phyloP scores from a whole-genome alignment of 495 filamentous ascomycete genomes.

The Evansstolkia leycettana region DNA sequence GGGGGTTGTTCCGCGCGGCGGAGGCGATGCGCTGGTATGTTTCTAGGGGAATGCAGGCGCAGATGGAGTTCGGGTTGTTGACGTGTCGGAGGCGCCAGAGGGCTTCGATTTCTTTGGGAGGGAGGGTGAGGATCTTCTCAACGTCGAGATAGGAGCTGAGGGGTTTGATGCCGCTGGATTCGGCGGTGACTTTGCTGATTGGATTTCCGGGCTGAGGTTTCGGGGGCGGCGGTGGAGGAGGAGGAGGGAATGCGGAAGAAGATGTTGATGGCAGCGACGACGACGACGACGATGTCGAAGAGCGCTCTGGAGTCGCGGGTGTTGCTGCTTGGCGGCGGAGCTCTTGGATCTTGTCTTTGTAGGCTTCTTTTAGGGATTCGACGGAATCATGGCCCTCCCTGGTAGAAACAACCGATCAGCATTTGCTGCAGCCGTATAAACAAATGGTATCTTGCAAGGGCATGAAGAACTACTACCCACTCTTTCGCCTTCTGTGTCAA shows the following conservation, averaged over 20 bases:
- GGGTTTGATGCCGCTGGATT: slow-evolving; percentile 57
- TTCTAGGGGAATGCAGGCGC: slow-evolving; percentile 60
- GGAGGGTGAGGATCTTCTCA: slow-evolving; percentile 57
- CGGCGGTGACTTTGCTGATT: no score
- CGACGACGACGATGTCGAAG: no score
- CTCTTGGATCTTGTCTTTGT: slow-evolving; percentile 66
- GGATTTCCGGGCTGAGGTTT: slow-evolving; percentile 18
- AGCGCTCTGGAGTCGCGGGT: slow-evolving; percentile 37
- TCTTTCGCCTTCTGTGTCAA: slow-evolving; percentile 71
- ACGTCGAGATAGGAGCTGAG: slow-evolving; percentile 77
- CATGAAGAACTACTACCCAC: slow-evolving; percentile 37
- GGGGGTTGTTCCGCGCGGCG: slow-evolving; percentile 61
- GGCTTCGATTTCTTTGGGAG: slow-evolving; percentile 68
- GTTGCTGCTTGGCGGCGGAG: slow-evolving; percentile 51
- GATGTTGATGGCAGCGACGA: slow-evolving; percentile 11
- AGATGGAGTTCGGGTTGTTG: slow-evolving; percentile 53
- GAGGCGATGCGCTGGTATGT: slow-evolving; percentile 57
- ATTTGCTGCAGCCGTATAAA: no score
- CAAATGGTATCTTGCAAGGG: no score
- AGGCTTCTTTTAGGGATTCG: slow-evolving; percentile 66
- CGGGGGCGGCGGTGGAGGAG: slow-evolving; percentile 16
- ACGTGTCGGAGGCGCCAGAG: slow-evolving; percentile 90
- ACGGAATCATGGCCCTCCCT: slow-evolving; percentile 65
- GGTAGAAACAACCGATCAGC: no score
- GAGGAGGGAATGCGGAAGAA: slow-evolving; percentile 9